phyloP scores from a whole-genome alignment of 768 basidiomycete genomes.

The Collybia mongolica region DNA sequence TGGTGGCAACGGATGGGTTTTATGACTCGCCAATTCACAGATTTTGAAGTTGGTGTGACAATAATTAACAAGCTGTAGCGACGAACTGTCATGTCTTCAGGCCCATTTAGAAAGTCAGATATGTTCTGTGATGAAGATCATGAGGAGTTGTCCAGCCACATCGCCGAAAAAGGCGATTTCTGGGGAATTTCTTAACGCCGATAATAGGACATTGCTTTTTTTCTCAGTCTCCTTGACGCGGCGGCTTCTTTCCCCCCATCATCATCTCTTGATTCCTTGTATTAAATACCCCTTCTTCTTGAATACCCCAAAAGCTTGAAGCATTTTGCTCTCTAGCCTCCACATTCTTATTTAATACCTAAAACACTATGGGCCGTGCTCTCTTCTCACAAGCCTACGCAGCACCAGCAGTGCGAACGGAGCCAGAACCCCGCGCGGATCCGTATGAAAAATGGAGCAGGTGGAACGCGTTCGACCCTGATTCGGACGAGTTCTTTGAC shows the following conservation, averaged over 20 bases:
- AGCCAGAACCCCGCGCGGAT: slow-evolving; percentile 35
- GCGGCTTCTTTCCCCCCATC: slow-evolving; percentile 6
- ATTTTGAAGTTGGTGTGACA: too few species aligned
- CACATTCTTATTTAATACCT: slow-evolving; percentile 1
- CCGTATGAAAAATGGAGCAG: slow-evolving; percentile 60
- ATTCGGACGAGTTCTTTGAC: slow-evolving; percentile 75
- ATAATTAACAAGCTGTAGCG: too few species aligned
- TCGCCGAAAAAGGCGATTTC: slow-evolving; percentile 3
- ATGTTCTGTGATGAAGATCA: too few species aligned
- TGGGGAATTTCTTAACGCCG: not conserved
- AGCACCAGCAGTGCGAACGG: slow-evolving; percentile 40
- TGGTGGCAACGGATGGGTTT: too few species aligned
- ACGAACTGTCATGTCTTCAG: too few species aligned
- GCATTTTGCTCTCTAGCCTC: slow-evolving; percentile 6
- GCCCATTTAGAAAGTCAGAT: too few species aligned
- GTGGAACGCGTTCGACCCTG: slow-evolving; percentile 73
- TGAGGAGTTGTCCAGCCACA: too few species aligned
- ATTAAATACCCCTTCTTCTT: slow-evolving; percentile 19
- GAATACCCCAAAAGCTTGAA: slow-evolving; percentile 22
- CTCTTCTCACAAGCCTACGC: slow-evolving; percentile 50
- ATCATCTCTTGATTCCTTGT: slow-evolving; percentile 14
- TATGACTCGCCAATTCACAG: too few species aligned
- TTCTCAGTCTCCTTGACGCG: slow-evolving; percentile 2
- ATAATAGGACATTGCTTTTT: slow-evolving; percentile 8
- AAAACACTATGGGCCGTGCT: slow-evolving; percentile 52